phyloP scores from a whole-genome alignment of 768 basidiomycete species.

The Boletus sensibilis region DNA sequence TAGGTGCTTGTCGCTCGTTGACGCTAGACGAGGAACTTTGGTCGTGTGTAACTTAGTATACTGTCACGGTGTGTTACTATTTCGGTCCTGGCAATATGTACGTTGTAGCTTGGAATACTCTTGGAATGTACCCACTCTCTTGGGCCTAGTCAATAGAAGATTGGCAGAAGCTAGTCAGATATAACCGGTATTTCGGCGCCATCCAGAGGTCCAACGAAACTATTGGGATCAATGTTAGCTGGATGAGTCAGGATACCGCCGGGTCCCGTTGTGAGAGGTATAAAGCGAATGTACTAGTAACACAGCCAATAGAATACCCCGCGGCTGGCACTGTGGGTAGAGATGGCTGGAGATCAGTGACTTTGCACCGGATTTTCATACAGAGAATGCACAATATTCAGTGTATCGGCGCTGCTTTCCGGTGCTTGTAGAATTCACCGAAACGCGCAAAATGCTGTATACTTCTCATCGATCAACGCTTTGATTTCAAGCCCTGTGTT shows the following conservation, averaged over 20 bases:
- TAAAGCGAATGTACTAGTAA: not conserved
- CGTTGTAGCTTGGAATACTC: conserved; percentile 3
- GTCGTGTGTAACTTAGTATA: conserved; percentile 2
- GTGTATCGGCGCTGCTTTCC: not conserved
- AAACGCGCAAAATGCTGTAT: not conserved
- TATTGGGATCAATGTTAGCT: not conserved
- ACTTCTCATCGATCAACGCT: not conserved
- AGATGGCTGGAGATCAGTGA: not conserved
- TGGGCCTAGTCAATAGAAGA: not conserved
- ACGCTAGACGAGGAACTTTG: not conserved
- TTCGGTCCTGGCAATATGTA: not conserved
- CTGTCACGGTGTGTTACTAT: not conserved
- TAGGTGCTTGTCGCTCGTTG: not conserved
- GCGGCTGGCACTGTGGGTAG: not conserved
- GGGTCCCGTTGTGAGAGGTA: not conserved
- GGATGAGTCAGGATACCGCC: not conserved
- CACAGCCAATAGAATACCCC: not conserved
- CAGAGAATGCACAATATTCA: not conserved
- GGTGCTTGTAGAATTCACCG: not conserved
- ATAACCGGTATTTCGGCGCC: not conserved
- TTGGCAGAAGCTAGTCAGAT: not conserved
- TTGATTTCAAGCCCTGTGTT: not conserved
- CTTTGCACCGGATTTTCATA: not conserved
- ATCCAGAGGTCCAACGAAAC: not conserved
- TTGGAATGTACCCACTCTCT: conserved; percentile 3